Evolutionary conservation across 192 early-diverging fungal species (phyloP).

Genomic region (Nowakowskiella sp.): DNA sequence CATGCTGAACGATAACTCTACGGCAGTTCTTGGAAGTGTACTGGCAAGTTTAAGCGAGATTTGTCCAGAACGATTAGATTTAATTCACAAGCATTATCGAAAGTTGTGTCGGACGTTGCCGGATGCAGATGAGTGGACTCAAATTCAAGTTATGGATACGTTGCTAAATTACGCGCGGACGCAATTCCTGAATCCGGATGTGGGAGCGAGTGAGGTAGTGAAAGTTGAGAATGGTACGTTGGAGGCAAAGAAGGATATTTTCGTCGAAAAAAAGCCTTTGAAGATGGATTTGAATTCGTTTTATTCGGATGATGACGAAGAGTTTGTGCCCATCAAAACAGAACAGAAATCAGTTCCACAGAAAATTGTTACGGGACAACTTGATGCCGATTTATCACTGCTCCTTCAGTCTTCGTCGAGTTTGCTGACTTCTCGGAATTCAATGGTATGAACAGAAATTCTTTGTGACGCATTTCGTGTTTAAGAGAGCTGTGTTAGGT

Average conservation of each 20-base stretch:
- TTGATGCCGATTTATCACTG: constrained; percentile 62
- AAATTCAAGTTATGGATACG: constrained; percentile 73
- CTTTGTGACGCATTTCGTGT: too few relatives aligned
- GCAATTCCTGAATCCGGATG: constrained; percentile 56
- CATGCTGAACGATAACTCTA: constrained; percentile 75
- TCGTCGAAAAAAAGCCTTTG: constrained; percentile 1
- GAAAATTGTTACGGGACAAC: too few relatives aligned
- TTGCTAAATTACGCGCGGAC: constrained; percentile 66
- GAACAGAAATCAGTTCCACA: too few relatives aligned
- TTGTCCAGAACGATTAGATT: constrained; percentile 74
- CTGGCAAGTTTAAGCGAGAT: constrained; percentile 77
- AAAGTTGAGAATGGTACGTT: constrained; percentile 3
- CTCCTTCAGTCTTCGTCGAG: neutral
- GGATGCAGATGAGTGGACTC: constrained; percentile 95
- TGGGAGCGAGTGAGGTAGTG: constrained; percentile 13
- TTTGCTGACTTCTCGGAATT: neutral
- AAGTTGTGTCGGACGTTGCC: constrained; percentile 77
- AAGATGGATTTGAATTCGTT: constrained; percentile 17
- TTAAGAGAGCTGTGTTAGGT: too few relatives aligned
- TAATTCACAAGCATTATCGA: constrained; percentile 83
- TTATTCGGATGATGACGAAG: constrained; percentile 50
- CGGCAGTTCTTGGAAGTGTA: constrained; percentile 79
- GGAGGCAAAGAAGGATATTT: neutral
- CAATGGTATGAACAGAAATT: neutral
- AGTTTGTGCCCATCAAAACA: too few relatives aligned